Conservation (phyloP, 192 early-diverging fungal genomes). For the Umbelopsis sp. region DNA sequence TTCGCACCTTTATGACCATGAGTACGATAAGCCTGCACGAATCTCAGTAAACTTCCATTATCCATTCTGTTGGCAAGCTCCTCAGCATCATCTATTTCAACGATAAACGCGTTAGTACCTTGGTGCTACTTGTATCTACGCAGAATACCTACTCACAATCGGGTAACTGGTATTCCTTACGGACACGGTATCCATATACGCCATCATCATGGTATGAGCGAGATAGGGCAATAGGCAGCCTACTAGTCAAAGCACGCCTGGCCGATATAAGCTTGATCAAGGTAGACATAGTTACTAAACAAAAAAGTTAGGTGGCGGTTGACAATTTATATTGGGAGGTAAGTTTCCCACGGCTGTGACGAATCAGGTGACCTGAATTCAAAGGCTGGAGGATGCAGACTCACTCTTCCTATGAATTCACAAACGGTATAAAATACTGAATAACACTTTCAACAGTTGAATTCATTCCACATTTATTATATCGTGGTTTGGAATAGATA, state of each 20-base stretch:
- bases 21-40: conserved; percentile 78
- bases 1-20: conserved; percentile 83
- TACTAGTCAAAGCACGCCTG: not conserved
- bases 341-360: conserved; percentile 17
- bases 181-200: conserved; percentile 88
- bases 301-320: not conserved
- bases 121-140: not conserved
- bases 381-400: too few species aligned
- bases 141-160: conserved; percentile 64
- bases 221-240: not conserved
- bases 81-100: conserved; percentile 60
- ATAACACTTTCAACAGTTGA: too few species aligned
- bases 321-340: not conserved
- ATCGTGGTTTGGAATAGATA: not conserved
- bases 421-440: too few species aligned
- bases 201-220: conserved; percentile 74
- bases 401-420: not conserved
- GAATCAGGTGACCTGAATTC: not conserved
- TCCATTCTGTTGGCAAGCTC: conserved; percentile 84
- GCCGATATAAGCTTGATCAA: conserved; percentile 5
- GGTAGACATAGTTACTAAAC: conserved; percentile 5
- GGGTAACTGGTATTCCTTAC: conserved; percentile 63
- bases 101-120: not conserved
- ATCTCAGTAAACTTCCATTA: conserved; percentile 82
- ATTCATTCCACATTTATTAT: not conserved